Base-by-base conservation (phyloP, 306 rosid species). In the Glycyrrhiza uralensis region DNA sequence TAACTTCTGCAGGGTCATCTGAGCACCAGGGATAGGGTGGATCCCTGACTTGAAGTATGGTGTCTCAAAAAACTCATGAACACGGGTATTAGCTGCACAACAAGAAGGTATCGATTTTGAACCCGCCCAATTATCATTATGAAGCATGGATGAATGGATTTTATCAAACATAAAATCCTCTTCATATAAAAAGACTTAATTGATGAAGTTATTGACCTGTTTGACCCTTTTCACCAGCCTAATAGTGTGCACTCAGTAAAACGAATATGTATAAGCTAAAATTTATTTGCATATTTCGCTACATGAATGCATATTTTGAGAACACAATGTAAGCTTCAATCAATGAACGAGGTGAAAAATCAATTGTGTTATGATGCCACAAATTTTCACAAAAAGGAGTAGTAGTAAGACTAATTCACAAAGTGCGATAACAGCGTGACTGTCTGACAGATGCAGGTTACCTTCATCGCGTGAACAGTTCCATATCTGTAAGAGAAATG, bases 391-490 rank as follows among this genome's bases (percentile, higher is more conserved):
- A 63, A 39, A 60, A 50, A 35, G 59, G 9, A 71, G 38, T 9
- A 45, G 38, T 9, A 45, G 46, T 23, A 67, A 46, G 68, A 60
- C 12, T 38, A 17, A 51, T 61, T 68, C 47, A 64, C 23, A 59
- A 47, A 39, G 46, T 45, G 62, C 41, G 72, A 56, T 36, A 57
- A 22, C 33, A 63, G 30, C 15, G 26, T 11, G 62, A 54, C 0
- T 42, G 72, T 55, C 35, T 10, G 62, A 55, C 0, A 10, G 74
- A 58, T 42, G 70, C 4, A 59, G 33, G 33, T 78, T 74, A 92
- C 98, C 98, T 90, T 92, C 98, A 17, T 90, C 95, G 30, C 96
- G 91, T 4, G 98, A 88, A 76, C 98, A 92, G 14, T 92, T 88
- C 98, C 98, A 90, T 88, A 92, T 88, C 98, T 92, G 96, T 73